Percentiles rank a stretch among this genome's conserved stretches.
Evolutionary conservation across 2,329 filamentous ascomycete species (phyloP).

Genomic region (Cladobotryum protrusum): DNA sequence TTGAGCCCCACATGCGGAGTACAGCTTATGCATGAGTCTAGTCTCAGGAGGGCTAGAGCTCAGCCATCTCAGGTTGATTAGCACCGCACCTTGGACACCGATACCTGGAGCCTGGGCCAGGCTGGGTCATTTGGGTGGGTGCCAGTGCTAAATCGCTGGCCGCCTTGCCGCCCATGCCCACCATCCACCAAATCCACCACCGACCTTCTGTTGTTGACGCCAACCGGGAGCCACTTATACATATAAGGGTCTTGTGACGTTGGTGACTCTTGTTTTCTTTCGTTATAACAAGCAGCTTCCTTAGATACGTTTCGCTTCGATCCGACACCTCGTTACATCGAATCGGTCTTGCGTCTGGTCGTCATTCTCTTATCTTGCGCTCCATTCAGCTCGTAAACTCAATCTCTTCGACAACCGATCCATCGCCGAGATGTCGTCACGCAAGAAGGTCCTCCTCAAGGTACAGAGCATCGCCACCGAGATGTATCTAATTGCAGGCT

Average conservation of each 20-base stretch:
- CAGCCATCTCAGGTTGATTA: conserved; percentile 18
- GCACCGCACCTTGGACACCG: conserved; percentile 25
- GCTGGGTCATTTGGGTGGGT: background rate
- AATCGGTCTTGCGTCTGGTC: conserved; percentile 9
- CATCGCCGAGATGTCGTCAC: conserved; percentile 58
- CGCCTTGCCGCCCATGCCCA: conserved; percentile 7
- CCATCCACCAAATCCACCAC: conserved; percentile 8
- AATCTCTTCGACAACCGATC: conserved; percentile 11
- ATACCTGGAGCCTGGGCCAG: conserved; percentile 8
- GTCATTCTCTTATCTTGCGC: conserved; percentile 14
- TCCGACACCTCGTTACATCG: too few species aligned
- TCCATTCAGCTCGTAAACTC: too few species aligned
- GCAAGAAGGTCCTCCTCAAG: conserved; percentile 90
- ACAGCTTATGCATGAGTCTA: conserved; percentile 24
- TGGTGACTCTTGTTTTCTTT: background rate
- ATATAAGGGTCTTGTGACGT: conserved; percentile 8
- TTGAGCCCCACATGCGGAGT: conserved; percentile 3
- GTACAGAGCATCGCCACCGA: conserved; percentile 38
- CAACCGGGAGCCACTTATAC: background rate
- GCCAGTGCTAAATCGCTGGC: background rate
- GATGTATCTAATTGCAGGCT: background rate
- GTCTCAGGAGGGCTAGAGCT: conserved; percentile 14
- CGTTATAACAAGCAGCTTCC: background rate
- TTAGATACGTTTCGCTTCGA: background rate
- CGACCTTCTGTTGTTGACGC: conserved; percentile 8